phyloP scores from a whole-genome alignment of 257 asterid genomes.

The Solanum bukasovii region DNA sequence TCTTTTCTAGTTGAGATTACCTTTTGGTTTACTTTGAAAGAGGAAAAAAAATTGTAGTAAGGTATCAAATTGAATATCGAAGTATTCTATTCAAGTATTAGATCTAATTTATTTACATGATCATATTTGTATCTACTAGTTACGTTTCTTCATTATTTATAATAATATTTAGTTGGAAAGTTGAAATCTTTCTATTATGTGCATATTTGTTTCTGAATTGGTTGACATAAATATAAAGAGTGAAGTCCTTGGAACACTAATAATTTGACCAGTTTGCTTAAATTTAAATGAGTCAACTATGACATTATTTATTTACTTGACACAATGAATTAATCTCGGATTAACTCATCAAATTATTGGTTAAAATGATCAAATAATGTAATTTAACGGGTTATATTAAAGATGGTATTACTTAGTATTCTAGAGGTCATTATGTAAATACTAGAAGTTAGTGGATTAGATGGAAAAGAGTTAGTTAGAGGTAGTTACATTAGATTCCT shows the following conservation, averaged over 20 bases:
- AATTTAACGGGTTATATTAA: background rate
- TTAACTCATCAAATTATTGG: background rate
- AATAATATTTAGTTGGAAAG: background rate
- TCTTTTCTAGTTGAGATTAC: background rate
- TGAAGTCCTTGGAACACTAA: background rate
- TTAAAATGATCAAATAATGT: background rate
- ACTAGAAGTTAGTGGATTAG: too few relatives aligned
- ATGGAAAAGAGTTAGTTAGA: too few relatives aligned
- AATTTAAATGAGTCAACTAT: background rate
- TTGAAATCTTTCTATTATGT: too few relatives aligned
- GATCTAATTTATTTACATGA: too few relatives aligned
- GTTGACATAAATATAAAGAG: background rate
- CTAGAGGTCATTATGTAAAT: too few relatives aligned
- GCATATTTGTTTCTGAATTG: too few relatives aligned
- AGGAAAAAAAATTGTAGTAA: too few relatives aligned
- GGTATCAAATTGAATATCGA: too few relatives aligned
- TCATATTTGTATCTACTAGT: too few relatives aligned
- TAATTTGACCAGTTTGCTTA: background rate
- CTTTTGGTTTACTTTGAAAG: background rate
- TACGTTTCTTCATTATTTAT: background rate
- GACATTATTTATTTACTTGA: background rate
- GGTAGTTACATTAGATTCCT: too few relatives aligned
- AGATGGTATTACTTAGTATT: too few relatives aligned
- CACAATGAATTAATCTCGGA: background rate
- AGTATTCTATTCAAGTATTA: background rate